phyloP scores from a whole-genome alignment of 306 rosid genomes.

The Abrus precatorius region DNA sequence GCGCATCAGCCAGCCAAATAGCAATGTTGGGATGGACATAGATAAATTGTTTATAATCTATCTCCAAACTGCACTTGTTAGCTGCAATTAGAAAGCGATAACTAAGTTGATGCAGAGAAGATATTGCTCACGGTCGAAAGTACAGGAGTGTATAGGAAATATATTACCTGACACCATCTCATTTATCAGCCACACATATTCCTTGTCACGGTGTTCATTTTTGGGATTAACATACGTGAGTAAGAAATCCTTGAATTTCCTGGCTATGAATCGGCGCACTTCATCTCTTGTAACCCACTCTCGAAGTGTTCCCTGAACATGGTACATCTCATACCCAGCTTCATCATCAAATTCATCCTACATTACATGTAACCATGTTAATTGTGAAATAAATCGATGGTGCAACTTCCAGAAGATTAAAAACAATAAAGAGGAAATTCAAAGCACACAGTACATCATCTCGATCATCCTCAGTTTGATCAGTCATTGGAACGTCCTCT shows the following conservation, averaged over 20 bases:
- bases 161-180: conserved; percentile 94
- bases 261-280: conserved; percentile 93
- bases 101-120: background rate
- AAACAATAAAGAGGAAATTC: background rate
- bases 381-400: conserved; percentile 11
- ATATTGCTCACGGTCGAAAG: background rate
- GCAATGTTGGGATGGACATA: conserved; percentile 97
- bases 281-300: conserved; percentile 99
- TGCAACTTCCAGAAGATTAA: background rate
- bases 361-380: conserved; percentile 34
- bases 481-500: conserved; percentile 87
- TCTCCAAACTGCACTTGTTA: conserved; percentile 92
- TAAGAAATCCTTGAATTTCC: conserved; percentile 85
- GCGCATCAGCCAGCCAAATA: conserved; percentile 99
- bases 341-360: conserved; percentile 90
- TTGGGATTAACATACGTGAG: conserved; percentile 80
- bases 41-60: conserved; percentile 94
- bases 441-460: conserved; percentile 62
- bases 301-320: conserved; percentile 91
- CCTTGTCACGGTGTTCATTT: conserved; percentile 74
- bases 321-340: conserved; percentile 85
- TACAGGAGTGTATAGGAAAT: conserved; percentile 7
- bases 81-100: conserved; percentile 61
- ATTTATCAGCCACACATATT: conserved; percentile 84
- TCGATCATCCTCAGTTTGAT: conserved; percentile 86